Base-by-base conservation (phyloP, 148 eudicot genomes). In the Rhododendron molle region DNA sequence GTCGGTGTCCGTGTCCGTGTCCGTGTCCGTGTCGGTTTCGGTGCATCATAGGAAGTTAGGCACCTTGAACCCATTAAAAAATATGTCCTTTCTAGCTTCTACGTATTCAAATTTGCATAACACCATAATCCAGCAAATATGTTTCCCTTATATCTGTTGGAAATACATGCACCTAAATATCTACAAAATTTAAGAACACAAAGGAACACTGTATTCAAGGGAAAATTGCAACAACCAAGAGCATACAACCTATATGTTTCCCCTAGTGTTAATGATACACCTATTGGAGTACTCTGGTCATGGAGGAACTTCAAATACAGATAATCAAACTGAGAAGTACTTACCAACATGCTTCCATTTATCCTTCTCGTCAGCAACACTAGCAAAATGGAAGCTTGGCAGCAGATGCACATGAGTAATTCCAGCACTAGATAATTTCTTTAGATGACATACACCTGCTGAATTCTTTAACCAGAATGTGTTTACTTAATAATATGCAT, bases 331-430 rank as follows among this genome's bases (percentile, higher is more conserved):
- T 11, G 21, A 12, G 65, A 67, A 60, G 72, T 38, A 84, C 23
- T 83, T 87, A 97, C 99, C 99, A 52, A 86, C 92, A 88, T 49
- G 81, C 88, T 94, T 94, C 99, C 99, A 97, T 56, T 94, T 97
- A 85, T 86, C 89, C 89, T 94, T 97, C 73, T 92, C 90, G 83
- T 97, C 99, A 88, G 93, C 92, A 85, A 97, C 99, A 81, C 88
- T 94, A 81, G 93, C 98, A 93, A 97, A 97, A 65, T 97, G 98
- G 88, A 94, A 97, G 88, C 95, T 93, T 88, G 99, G 99, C 62
- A 97, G 88, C 86, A 97, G 91, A 92, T 97, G 98, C 58, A 97
- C 90, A 88, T 97, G 99, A 86, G 98, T 94, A 78, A 97, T 91
- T 87, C 99, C 99, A 85, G 98, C 98, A 89, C 86, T 81, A 10